Evolutionary conservation across 176 grass and related monocot genomes (phyloP), one percentile per base, ranked within the genome.

Genomic region (Olyra latifolia): DNA sequence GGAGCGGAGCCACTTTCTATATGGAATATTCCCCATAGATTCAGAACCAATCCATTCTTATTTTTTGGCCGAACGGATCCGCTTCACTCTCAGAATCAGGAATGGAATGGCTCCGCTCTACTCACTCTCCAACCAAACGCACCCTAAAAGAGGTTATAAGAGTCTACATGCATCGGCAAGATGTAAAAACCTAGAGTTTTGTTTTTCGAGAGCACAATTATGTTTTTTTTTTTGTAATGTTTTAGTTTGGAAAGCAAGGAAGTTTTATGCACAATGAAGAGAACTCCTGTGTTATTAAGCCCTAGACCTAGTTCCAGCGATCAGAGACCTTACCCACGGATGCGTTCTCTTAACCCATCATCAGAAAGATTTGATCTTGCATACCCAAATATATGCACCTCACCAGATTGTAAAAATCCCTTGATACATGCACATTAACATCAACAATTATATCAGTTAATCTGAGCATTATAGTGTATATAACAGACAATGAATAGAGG

Each of bases 341-440:
- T 95, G 25, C 92, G 88, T 29, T 83, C 82, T 87, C 92, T 98
- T 81, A 98, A 80, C 7, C 88, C 92, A 72, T 98, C 88, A 84
- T 98, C 90, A 73, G 92, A 95, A 86, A 98, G 78, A 81, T 98
- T 86, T 78, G 96, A 86, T 81, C 96, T 82, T 30, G 96, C 96
- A 76, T 98, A 98, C 41, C 96, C 92, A 88, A 98, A 91, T 84
- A 98, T 98, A 82, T 87, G 90, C 52, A 98, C 88, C 77, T 95
- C 92, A 56, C 86, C 83, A 22, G 90, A 74, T 82, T 93, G 88
- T 72, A 98, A 52, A 60, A 98, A 98, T 60, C 92, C 90, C 95
- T 98, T 38, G 55, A 75, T 28, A 59, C 16, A 61, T 23, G 44
- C 77, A 83, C 50, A 76, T 52, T 82, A 47, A 78, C 23, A 42